Evolutionary conservation across 2,329 filamentous ascomycete genomes (phyloP), one percentile per base, ranked within the genome.

Genomic region (Cordyceps javanica): DNA sequence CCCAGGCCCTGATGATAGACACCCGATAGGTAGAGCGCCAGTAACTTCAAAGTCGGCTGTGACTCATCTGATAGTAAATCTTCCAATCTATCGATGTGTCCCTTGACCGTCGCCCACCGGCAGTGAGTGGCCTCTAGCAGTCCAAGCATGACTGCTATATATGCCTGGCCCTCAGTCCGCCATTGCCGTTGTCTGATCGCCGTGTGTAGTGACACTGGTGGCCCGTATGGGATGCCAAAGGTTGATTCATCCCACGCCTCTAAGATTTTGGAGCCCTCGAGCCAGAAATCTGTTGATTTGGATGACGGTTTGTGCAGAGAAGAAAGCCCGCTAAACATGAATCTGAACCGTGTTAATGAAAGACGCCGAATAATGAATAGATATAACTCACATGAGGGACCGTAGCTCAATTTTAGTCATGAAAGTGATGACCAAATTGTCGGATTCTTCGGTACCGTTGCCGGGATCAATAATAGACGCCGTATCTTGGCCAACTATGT

Each of bases 1-100:
- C 91, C 91, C 5, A 80, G 86, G 19, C 87, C 89, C 73, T 97
- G 93, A 54, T 85, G 77, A 63, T 91, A 88, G 8, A 89, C 81
- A 0, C 88, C 92, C 1, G 80, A 77, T 19, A 96, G 82, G 70
- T 97, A 97, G 44, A 82, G 74, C 7, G 82, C 77, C 45, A 89
- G 77, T 34, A 83, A 46, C 32, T 65, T 65, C 21, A 74, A 59
- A 2, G 76, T 76, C 61, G 67, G 74, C 67, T 74, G 76, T 60
- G 65, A 73, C 60, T 68, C 70, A 32, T 71, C 70, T 45, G 67
- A 68, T 50, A 76, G 69, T 34, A 77, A 73, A 54, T 67, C 70
- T 53, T 80, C 75, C 13, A 89, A 72, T 45, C 79, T 77, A 13
- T 77, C 72, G 19, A 90, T 70, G 57, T 77, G 80, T 59, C 82